phyloP scores from a whole-genome alignment of 2,329 filamentous ascomycete genomes.

The Nothopassalora personata region DNA sequence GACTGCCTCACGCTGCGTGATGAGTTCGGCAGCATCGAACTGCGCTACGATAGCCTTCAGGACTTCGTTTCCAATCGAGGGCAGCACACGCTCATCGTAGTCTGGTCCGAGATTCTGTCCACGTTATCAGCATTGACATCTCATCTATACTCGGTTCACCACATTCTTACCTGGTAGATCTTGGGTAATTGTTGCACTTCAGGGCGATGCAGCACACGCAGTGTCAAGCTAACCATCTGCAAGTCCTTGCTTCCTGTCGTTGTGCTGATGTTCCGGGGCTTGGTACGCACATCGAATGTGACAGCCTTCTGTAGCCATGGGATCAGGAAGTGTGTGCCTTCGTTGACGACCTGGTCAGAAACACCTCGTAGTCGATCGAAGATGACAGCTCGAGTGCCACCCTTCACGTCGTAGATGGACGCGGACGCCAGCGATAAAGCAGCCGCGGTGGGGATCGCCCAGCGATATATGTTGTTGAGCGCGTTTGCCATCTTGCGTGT shows the following conservation, averaged over 20 bases:
- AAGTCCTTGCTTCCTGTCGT: slow-evolving; percentile 98
- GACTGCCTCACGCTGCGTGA: slow-evolving; percentile 97
- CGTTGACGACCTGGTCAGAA: slow-evolving; percentile 85
- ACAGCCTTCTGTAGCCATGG: slow-evolving; percentile 95
- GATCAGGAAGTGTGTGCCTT: slow-evolving; percentile 93
- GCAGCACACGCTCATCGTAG: slow-evolving; percentile 70
- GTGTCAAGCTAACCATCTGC: slow-evolving; percentile 98
- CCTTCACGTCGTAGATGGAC: slow-evolving; percentile 94
- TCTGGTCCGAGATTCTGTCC: slow-evolving; percentile 87
- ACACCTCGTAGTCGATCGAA: slow-evolving; percentile 92
- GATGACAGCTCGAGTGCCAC: slow-evolving; percentile 91
- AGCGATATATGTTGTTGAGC: slow-evolving; percentile 59
- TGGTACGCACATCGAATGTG: slow-evolving; percentile 94
- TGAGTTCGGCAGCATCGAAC: slow-evolving; percentile 59
- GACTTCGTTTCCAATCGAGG: slow-evolving; percentile 52
- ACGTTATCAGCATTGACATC: neutral
- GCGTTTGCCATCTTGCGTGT: slow-evolving; percentile 38
- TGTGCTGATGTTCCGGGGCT: slow-evolving; percentile 94
- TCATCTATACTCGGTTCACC: neutral
- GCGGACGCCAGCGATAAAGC: slow-evolving; percentile 65
- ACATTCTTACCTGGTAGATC: slow-evolving; percentile 82
- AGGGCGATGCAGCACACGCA: slow-evolving; percentile 89
- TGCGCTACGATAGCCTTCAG: slow-evolving; percentile 51
- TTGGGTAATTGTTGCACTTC: slow-evolving; percentile 89
- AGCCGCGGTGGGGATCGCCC: slow-evolving; percentile 67